Conservation (phyloP, 225 moss, liverwort and hornwort genomes). For the Straminergon stramineum region DNA sequence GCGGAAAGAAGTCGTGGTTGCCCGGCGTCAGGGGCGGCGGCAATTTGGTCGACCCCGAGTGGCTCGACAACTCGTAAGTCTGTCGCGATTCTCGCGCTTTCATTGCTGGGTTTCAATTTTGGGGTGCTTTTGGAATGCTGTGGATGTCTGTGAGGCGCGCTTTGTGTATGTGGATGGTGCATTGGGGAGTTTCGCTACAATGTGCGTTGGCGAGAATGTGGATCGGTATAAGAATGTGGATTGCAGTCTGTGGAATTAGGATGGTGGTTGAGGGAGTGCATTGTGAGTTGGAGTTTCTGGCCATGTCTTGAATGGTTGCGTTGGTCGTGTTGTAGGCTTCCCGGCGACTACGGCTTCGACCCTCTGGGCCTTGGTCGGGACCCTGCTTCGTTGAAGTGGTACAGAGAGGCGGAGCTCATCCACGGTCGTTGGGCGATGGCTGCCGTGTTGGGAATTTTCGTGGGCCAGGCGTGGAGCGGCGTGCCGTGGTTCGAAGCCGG, state of each 20-base stretch:
- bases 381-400: slow-evolving; percentile 85
- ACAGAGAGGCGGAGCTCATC: slow-evolving; percentile 90
- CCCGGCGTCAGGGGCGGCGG: slow-evolving; percentile 61
- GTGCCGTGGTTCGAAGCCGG: slow-evolving; percentile 96
- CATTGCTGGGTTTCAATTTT: not conserved
- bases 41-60: slow-evolving; percentile 76
- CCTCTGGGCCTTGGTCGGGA: slow-evolving; percentile 89
- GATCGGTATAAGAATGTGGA: not conserved
- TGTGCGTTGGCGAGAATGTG: not conserved
- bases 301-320: not conserved
- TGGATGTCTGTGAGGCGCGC: not conserved
- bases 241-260: not conserved
- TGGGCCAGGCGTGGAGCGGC: slow-evolving; percentile 90
- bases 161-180: not conserved
- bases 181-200: not conserved
- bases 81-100: not conserved
- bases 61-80: slow-evolving; percentile 84
- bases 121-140: too few relatives aligned
- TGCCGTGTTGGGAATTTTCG: slow-evolving; percentile 81
- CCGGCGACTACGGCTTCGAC: slow-evolving; percentile 96
- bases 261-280: not conserved
- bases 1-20: slow-evolving; percentile 87
- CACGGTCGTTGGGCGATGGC: slow-evolving; percentile 96
- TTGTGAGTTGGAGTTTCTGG: not conserved
- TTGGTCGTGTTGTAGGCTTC: slow-evolving; percentile 42